Conservation (phyloP, 2,329 filamentous ascomycete species). For the Ophidiomyces ophidiicola region DNA sequence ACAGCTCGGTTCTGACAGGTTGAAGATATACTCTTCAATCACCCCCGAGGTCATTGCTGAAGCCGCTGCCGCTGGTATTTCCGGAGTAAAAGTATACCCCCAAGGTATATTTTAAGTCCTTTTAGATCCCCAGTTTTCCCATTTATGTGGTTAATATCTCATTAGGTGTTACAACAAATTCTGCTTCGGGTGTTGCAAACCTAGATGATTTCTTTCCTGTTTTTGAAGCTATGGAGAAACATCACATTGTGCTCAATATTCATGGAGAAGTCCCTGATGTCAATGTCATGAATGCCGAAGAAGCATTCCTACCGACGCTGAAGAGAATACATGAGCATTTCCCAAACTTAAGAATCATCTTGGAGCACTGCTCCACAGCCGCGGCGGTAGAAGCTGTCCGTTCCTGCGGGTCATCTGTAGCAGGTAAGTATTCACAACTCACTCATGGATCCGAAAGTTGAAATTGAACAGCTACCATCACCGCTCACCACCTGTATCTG, state of each 20-base stretch:
- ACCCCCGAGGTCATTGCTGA: slow-evolving; percentile 59
- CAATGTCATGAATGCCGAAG: slow-evolving; percentile 56
- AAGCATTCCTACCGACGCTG: slow-evolving; percentile 69
- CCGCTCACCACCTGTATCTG: slow-evolving; percentile 73
- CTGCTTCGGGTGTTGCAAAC: slow-evolving; percentile 38
- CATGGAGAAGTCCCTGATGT: slow-evolving; percentile 70
- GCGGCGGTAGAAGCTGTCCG: slow-evolving; percentile 68
- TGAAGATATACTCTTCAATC: slow-evolving; percentile 39
- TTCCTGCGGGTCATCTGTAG: slow-evolving; percentile 64
- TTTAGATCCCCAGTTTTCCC: background rate
- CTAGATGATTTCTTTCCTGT: slow-evolving; percentile 42
- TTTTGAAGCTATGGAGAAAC: slow-evolving; percentile 78
- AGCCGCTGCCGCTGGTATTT: slow-evolving; percentile 59
- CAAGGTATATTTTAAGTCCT: slow-evolving; percentile 15
- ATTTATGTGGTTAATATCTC: background rate
- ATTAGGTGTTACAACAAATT: slow-evolving; percentile 46
- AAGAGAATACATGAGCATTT: slow-evolving; percentile 60
- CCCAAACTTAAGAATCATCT: slow-evolving; percentile 43
- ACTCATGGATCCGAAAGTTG: too few relatives aligned
- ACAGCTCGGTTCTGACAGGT: background rate
- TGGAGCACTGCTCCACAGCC: slow-evolving; percentile 81
- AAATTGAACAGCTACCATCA: slow-evolving; percentile 49
- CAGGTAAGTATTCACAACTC: slow-evolving; percentile 23
- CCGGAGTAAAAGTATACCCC: slow-evolving; percentile 53
- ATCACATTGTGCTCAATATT: slow-evolving; percentile 77